Base-by-base conservation (phyloP, 2,329 filamentous ascomycete species). In the Elsinoe necatrix region DNA sequence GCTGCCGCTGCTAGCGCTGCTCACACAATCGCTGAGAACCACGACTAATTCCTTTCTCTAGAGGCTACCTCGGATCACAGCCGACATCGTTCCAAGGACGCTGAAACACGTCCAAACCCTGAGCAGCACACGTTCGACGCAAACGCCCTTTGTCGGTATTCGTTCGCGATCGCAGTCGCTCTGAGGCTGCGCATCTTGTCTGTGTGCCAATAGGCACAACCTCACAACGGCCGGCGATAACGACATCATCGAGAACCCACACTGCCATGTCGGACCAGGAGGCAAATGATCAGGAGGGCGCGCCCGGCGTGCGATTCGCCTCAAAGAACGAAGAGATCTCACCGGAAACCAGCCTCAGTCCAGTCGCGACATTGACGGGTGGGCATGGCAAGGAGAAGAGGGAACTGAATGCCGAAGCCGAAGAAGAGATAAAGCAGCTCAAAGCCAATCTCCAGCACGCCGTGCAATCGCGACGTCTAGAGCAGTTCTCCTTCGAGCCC, bases 401-500 rank as follows among this genome's bases (percentile, higher is more conserved):
- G 27, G 66, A 67, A 52, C 63, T 75, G 61, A 68, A 68, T 56
- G 67, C 69, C 5, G 75, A 80, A 57, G 63, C 64, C 4, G 57
- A 66, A 58, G 84, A 88, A 57, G 81, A 91, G 66, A 76, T 95
- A 57, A 81, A 80, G 62, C 83, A 83, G 59, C 75, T 95, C 60
- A 84, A 87, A 52, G 81, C 83, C 63, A 84, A 82, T 21, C 75
- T 95, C 23, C 86, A 89, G 62, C 82, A 83, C 60, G 83, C 85
- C 64, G 78, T 95, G 60, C 91, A 96, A 73, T 86, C 91, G 64
- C 80, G 83, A 57, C 83, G 91, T 61, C 82, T 95, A 77, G 87
- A 86, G 68, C 88, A 90, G 68, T 95, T 89, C 72, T 84, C 86
- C 42, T 97, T 91, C 67, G 91, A 96, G 69, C 86, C 92, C 31